A percentile compares a stretch with the other conserved stretches of the same genome.
Evolutionary conservation across 2,329 filamentous ascomycete genomes (phyloP).

Genomic region (Lachnellula hyalina): DNA sequence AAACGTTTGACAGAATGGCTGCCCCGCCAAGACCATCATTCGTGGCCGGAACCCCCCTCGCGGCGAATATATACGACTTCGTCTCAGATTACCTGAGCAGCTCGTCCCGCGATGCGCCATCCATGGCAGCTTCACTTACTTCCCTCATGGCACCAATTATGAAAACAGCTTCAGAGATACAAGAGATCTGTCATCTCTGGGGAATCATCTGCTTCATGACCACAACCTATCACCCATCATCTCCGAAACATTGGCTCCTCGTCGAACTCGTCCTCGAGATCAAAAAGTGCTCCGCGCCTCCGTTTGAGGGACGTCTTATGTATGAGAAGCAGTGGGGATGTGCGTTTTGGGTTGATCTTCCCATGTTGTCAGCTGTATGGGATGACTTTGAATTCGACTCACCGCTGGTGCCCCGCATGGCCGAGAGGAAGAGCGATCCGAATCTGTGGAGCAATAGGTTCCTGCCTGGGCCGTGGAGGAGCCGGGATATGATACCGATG

Average conservation of each 20-base stretch:
- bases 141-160: neutral
- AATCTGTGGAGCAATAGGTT: neutral
- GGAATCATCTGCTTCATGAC: slow-evolving; percentile 2
- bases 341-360: slow-evolving; percentile 1
- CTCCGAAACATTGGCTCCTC: neutral
- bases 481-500: neutral
- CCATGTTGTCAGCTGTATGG: slow-evolving; percentile 1
- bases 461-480: neutral
- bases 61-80: neutral
- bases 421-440: neutral
- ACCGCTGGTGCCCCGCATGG: neutral
- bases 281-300: neutral
- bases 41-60: neutral
- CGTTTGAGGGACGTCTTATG: neutral
- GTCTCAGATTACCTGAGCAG: neutral
- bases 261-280: slow-evolving; percentile 3
- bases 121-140: neutral
- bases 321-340: neutral
- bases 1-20: neutral
- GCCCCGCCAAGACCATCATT: neutral
- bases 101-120: neutral
- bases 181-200: slow-evolving; percentile 1
- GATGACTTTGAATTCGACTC: slow-evolving; percentile 1
- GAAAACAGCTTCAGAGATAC: neutral
- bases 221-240: neutral